Percentiles rank a stretch among this genome's conserved stretches.
phyloP scores from a whole-genome alignment of 2,329 filamentous ascomycete genomes.

The Alternaria atra region DNA sequence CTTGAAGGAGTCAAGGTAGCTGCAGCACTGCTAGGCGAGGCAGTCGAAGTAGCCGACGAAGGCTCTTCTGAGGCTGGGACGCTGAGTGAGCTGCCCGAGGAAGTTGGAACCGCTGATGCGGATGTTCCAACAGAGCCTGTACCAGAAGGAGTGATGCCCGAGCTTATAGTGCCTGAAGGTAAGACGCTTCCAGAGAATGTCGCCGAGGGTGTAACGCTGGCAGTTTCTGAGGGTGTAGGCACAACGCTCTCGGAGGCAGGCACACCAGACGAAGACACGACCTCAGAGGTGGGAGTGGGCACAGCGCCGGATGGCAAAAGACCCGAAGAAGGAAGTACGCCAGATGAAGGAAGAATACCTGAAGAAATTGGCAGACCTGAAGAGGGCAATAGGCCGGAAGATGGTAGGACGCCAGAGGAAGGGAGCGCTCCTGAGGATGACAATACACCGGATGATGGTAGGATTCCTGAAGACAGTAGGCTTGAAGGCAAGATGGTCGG shows the following conservation, averaged over 20 bases:
- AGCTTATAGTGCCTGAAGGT: constrained; percentile 1
- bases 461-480: constrained; percentile 18
- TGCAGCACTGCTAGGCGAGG: constrained; percentile 16
- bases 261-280: constrained; percentile 18
- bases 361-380: constrained; percentile 9
- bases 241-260: constrained; percentile 12
- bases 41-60: constrained; percentile 17
- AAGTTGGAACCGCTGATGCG: constrained; percentile 10
- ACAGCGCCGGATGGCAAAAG: constrained; percentile 10
- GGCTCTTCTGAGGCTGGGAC: constrained; percentile 30
- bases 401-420: constrained; percentile 9
- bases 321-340: constrained; percentile 16
- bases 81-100: constrained; percentile 19
- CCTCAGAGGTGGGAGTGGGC: constrained; percentile 14
- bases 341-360: constrained; percentile 13
- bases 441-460: constrained; percentile 12
- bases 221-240: constrained; percentile 20
- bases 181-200: neutral
- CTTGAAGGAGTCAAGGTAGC: constrained; percentile 11
- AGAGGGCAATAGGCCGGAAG: constrained; percentile 9
- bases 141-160: constrained; percentile 18
- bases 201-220: constrained; percentile 13
- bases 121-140: constrained; percentile 18
- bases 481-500: constrained; percentile 17
- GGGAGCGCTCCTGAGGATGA: constrained; percentile 9